Evolutionary conservation across 345 rosid species (phyloP).

Genomic region (Moricandia arvensis): DNA sequence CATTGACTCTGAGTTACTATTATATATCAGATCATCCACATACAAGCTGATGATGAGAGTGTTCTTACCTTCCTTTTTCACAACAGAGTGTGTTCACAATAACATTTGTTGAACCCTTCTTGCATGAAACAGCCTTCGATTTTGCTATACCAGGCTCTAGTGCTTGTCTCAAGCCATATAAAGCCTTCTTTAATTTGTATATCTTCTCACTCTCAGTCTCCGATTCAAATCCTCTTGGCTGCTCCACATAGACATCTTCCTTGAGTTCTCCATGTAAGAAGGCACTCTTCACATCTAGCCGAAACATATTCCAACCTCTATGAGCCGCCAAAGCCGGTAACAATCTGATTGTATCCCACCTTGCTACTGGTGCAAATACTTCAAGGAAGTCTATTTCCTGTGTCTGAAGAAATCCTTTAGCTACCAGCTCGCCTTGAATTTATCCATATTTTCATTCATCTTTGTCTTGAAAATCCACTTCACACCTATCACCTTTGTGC

Average conservation of each 20-base stretch:
- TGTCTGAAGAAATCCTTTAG: neutral
- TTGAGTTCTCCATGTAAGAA: neutral
- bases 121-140: neutral
- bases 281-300: neutral
- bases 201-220: neutral
- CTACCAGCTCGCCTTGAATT: neutral
- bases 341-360: neutral
- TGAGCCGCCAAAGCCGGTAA: neutral
- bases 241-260: neutral
- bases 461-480: neutral
- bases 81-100: neutral
- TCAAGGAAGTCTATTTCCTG: neutral
- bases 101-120: neutral
- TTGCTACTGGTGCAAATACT: neutral
- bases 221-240: neutral
- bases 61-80: too few species aligned
- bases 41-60: too few species aligned
- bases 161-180: neutral
- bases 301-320: neutral
- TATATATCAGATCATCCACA: neutral
- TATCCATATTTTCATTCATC: neutral
- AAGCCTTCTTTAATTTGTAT: neutral
- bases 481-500: neutral
- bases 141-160: neutral
- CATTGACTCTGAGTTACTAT: neutral